phyloP scores from a whole-genome alignment of 495 filamentous ascomycete species.

The Aspergillus cristatus region DNA sequence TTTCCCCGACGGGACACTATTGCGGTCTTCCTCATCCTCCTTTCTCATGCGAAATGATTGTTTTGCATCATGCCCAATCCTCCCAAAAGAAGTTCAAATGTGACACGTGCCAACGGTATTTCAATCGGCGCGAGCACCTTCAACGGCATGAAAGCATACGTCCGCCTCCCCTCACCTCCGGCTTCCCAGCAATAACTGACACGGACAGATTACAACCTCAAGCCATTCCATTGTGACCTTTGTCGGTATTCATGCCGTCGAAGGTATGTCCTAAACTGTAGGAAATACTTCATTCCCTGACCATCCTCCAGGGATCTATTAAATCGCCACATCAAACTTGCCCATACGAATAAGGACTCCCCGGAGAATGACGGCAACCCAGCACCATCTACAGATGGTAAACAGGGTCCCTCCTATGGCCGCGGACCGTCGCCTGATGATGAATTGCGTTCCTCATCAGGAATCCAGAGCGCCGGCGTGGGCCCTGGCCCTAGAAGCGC shows the following conservation, averaged over 20 bases:
- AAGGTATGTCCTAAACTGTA: background rate
- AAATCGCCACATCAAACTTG: background rate
- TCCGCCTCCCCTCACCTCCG: background rate
- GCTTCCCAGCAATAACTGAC: background rate
- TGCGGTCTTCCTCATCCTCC: background rate
- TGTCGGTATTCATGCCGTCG: conserved; percentile 2
- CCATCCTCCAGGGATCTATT: background rate
- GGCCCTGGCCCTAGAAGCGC: background rate
- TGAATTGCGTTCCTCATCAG: background rate
- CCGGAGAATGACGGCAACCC: background rate
- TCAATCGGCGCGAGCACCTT: conserved; percentile 14
- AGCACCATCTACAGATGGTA: background rate
- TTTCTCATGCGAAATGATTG: background rate
- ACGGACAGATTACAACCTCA: background rate
- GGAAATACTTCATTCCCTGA: background rate
- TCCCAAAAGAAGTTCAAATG: background rate
- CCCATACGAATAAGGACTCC: background rate
- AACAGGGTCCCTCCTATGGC: background rate
- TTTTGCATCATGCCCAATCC: background rate
- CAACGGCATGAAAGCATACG: conserved; percentile 11
- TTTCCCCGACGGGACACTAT: too few species aligned
- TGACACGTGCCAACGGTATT: conserved; percentile 9
- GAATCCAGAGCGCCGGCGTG: background rate
- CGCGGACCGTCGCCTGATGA: background rate
- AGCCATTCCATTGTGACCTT: conserved; percentile 13